phyloP scores from a whole-genome alignment of 2,329 filamentous ascomycete species.

The Venturia aucupariae region DNA sequence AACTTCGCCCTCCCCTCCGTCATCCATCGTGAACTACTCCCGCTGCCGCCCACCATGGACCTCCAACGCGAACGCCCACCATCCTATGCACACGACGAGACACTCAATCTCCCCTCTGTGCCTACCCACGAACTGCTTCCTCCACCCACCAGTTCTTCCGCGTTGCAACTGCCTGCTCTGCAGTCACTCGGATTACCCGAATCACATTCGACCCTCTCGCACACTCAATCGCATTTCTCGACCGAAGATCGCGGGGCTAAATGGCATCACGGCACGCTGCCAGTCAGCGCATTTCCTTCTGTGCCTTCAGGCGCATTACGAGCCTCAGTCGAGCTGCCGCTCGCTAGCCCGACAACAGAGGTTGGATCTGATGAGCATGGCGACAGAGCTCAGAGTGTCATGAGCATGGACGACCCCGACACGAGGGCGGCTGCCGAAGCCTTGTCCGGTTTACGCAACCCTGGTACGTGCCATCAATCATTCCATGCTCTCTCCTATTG shows the following conservation, averaged over 20 bases:
- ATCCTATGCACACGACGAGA: slow-evolving; percentile 34
- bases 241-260: slow-evolving; percentile 25
- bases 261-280: slow-evolving; percentile 20
- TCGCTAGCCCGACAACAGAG: slow-evolving; percentile 35
- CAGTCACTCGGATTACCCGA: slow-evolving; percentile 33
- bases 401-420: slow-evolving; percentile 40
- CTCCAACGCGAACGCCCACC: slow-evolving; percentile 29
- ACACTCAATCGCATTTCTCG: slow-evolving; percentile 25
- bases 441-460: slow-evolving; percentile 40
- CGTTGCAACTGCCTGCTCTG: slow-evolving; percentile 35
- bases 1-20: background rate
- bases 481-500: background rate
- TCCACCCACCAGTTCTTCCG: slow-evolving; percentile 17
- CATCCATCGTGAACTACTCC: slow-evolving; percentile 11
- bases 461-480: slow-evolving; percentile 28
- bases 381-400: slow-evolving; percentile 31
- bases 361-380: slow-evolving; percentile 32
- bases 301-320: slow-evolving; percentile 22
- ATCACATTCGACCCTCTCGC: background rate
- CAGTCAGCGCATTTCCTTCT: slow-evolving; percentile 21
- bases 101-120: slow-evolving; percentile 34
- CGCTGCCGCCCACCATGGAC: slow-evolving; percentile 11
- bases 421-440: slow-evolving; percentile 42
- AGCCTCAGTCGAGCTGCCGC: slow-evolving; percentile 18
- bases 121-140: slow-evolving; percentile 28